Conservation (phyloP, 495 filamentous ascomycete genomes). For the Xylaria acuta region DNA sequence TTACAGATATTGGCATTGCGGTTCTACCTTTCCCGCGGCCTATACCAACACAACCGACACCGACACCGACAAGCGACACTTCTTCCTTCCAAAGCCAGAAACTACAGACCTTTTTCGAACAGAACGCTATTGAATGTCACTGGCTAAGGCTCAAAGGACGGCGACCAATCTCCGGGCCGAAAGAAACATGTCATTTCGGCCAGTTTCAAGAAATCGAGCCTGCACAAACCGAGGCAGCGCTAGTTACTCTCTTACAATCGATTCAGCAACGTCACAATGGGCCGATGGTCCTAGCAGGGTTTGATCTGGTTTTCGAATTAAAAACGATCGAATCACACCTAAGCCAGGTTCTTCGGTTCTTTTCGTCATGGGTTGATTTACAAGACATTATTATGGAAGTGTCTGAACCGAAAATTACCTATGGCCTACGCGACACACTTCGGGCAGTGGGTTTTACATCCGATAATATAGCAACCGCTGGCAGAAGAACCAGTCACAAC, state of each 20-base stretch:
- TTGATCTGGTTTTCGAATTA: conserved; percentile 4
- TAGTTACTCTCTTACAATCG: conserved; percentile 10
- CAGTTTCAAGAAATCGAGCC: conserved; percentile 19
- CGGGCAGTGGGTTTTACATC: background rate
- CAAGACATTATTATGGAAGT: conserved; percentile 10
- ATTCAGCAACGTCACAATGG: background rate
- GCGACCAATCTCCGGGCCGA: background rate
- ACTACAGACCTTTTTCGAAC: conserved; percentile 1
- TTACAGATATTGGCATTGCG: conserved; percentile 18
- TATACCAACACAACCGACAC: conserved; percentile 3
- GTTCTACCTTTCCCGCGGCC: conserved; percentile 1
- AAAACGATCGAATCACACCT: background rate
- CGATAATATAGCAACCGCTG: background rate
- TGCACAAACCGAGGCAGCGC: conserved; percentile 3
- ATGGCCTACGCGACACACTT: conserved; percentile 12
- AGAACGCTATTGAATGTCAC: conserved; percentile 15
- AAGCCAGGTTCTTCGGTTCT: background rate
- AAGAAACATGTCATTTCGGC: conserved; percentile 14
- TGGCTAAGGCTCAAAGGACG: conserved; percentile 7
- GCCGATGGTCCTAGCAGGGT: background rate
- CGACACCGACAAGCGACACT: background rate
- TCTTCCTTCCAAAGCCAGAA: background rate
- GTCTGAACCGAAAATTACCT: background rate
- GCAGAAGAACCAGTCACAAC: conserved; percentile 7
- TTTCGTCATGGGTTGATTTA: conserved; percentile 17